These are phyloP conservation scores for Vitis rupestris DNA, from an alignment of 164 flowering plant species.

Conservation along the genomic window DNA sequence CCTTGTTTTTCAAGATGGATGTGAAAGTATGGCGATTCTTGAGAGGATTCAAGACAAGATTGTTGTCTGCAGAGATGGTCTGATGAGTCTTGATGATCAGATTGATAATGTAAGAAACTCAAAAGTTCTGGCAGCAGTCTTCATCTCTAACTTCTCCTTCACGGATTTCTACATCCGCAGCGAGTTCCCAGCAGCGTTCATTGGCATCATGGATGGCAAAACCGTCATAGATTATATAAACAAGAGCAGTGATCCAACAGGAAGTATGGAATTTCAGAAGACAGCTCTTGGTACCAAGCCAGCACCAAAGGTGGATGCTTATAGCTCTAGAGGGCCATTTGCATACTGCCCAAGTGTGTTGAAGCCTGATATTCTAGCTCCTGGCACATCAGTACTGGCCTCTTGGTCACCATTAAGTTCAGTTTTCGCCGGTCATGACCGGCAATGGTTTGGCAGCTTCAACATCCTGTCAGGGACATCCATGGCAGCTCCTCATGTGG, in stretches of 20 bases:
- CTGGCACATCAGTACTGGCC: slow-evolving; percentile 30
- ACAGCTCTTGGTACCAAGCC: slow-evolving; percentile 17
- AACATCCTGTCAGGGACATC: slow-evolving; percentile 37
- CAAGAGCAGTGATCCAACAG: background rate
- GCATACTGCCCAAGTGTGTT: slow-evolving; percentile 22
- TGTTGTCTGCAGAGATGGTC: slow-evolving; percentile 16
- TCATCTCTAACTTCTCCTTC: slow-evolving; percentile 8
- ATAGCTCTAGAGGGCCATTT: slow-evolving; percentile 40
- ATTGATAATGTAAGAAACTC: slow-evolving; percentile 7
- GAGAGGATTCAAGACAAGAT: background rate
- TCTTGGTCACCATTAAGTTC: slow-evolving; percentile 25
- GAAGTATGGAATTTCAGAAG: slow-evolving; percentile 20
- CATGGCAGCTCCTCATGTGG: slow-evolving; percentile 43
- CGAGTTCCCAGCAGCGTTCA: slow-evolving; percentile 16
- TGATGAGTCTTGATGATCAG: background rate
- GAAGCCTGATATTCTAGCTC: slow-evolving; percentile 43
- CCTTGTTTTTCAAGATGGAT: slow-evolving; percentile 13
- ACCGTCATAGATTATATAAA: slow-evolving; percentile 17
- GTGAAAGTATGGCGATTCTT: background rate
- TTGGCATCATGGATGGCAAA: slow-evolving; percentile 7
- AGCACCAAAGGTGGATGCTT: slow-evolving; percentile 32
- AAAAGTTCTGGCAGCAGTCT: slow-evolving; percentile 14
- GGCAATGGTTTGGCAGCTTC: slow-evolving; percentile 15
- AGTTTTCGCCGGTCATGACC: background rate
- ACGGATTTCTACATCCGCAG: slow-evolving; percentile 1